A percentile compares a stretch with the other conserved stretches of the same genome.
Evolutionary conservation across 495 filamentous ascomycete species (phyloP).

Genomic region (Barbatosphaeria neglecta): DNA sequence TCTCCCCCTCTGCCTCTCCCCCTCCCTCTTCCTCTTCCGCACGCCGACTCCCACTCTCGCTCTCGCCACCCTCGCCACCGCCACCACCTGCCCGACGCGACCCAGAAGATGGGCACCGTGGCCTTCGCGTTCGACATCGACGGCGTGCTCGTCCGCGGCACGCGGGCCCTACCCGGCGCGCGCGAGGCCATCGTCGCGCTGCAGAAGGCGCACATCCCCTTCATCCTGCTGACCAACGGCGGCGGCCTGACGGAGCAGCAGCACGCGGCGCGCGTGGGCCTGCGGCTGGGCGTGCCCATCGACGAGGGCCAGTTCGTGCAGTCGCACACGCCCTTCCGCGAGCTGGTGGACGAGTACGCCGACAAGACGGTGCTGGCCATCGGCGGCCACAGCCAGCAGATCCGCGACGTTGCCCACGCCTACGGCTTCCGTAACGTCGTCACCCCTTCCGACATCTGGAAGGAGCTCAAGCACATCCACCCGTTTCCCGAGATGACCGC

Average conservation of each 20-base stretch:
- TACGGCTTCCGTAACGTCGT: conserved; percentile 75
- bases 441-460: conserved; percentile 61
- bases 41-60: too few species aligned
- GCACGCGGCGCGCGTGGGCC: conserved; percentile 53
- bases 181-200: conserved; percentile 51
- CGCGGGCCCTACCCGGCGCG: conserved; percentile 55
- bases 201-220: conserved; percentile 53
- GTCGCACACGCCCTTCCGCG: conserved; percentile 66
- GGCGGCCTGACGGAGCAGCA: conserved; percentile 64
- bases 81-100: background rate
- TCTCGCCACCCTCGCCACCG: background rate
- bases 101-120: conserved; percentile 18
- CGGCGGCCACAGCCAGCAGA: conserved; percentile 61
- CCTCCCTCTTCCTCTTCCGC: too few species aligned
- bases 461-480: conserved; percentile 54
- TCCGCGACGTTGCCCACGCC: conserved; percentile 54
- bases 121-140: conserved; percentile 87
- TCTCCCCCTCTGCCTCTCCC: too few species aligned
- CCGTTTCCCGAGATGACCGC: conserved; percentile 55
- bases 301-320: conserved; percentile 59
- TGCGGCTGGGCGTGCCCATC: conserved; percentile 44
- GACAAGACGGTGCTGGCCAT: conserved; percentile 58
- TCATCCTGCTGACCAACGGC: conserved; percentile 79
- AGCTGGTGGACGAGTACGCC: conserved; percentile 36
- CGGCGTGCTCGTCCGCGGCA: conserved; percentile 69